These are phyloP conservation scores for Chaetomiaceae sp. DNA, from an alignment of 2,329 filamentous ascomycete species.

Conservation along the genomic window DNA sequence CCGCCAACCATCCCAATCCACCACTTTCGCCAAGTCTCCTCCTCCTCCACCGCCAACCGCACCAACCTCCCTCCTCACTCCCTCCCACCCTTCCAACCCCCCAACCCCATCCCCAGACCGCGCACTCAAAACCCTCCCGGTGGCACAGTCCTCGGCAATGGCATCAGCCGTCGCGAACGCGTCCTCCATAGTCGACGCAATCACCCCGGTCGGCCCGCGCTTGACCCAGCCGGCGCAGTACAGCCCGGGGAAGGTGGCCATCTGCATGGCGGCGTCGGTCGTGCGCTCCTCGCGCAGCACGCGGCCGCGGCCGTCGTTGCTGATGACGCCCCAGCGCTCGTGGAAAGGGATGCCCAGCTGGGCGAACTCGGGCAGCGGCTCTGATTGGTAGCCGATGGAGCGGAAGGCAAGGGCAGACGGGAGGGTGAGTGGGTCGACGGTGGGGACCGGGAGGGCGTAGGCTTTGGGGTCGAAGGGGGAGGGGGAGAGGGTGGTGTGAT, in stretches of 20 bases:
- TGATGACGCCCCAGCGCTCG: slow-evolving; percentile 63
- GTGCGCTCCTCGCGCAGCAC: slow-evolving; percentile 42
- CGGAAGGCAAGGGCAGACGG: slow-evolving; percentile 73
- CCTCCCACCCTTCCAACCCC: slow-evolving; percentile 66
- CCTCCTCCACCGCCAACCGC: slow-evolving; percentile 41
- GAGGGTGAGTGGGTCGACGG: too few relatives aligned
- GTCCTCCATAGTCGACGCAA: slow-evolving; percentile 92
- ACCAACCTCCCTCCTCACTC: slow-evolving; percentile 58
- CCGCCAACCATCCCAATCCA: slow-evolving; percentile 80
- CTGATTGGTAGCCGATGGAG: slow-evolving; percentile 90
- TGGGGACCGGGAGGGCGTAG: slow-evolving; percentile 39
- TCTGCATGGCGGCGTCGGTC: slow-evolving; percentile 31
- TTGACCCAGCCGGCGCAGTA: slow-evolving; percentile 98
- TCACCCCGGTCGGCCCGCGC: slow-evolving; percentile 87
- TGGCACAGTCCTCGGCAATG: slow-evolving; percentile 73
- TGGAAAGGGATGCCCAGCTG: slow-evolving; percentile 76
- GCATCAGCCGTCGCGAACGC: slow-evolving; percentile 85
- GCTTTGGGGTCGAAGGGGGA: slow-evolving; percentile 49
- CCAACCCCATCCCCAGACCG: slow-evolving; percentile 34
- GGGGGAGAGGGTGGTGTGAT: slow-evolving; percentile 49
- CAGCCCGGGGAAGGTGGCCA: slow-evolving; percentile 56
- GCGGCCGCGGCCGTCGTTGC: slow-evolving; percentile 70
- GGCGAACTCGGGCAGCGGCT: slow-evolving; percentile 66
- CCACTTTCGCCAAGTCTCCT: slow-evolving; percentile 46
- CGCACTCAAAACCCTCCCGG: slow-evolving; percentile 39